A percentile compares a stretch with the other conserved stretches of the same genome.
These are phyloP conservation scores for Periconia digitata DNA, from an alignment of 2,329 filamentous ascomycete species.

Conservation along the genomic window DNA sequence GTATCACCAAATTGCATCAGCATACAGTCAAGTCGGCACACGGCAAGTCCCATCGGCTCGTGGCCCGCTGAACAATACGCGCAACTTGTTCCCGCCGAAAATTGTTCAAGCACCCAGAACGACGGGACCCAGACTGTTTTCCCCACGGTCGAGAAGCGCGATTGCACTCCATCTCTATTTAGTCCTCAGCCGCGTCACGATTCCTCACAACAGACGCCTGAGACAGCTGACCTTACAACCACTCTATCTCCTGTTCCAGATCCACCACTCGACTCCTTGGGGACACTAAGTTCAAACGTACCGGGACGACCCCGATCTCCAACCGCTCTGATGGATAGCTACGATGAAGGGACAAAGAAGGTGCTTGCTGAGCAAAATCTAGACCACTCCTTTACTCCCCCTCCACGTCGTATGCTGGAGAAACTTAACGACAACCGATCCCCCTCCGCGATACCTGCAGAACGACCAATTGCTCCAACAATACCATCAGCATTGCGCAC, in stretches of 20 bases:
- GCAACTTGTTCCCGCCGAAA: conserved; percentile 19
- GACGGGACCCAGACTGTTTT: conserved; percentile 15
- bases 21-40: background rate
- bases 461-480: conserved; percentile 19
- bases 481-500: conserved; percentile 30
- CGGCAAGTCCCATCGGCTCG: background rate
- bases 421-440: conserved; percentile 36
- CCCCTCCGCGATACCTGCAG: conserved; percentile 37
- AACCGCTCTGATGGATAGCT: conserved; percentile 2
- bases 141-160: conserved; percentile 17
- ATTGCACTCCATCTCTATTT: background rate
- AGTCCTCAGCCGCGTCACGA: conserved; percentile 30
- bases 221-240: conserved; percentile 1
- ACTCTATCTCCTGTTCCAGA: conserved; percentile 23
- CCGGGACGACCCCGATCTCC: conserved; percentile 24
- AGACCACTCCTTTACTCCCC: conserved; percentile 16
- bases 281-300: conserved; percentile 17
- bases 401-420: background rate
- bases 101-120: conserved; percentile 21
- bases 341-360: conserved; percentile 7
- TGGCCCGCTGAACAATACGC: conserved; percentile 24
- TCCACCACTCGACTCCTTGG: conserved; percentile 26
- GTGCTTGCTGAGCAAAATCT: conserved; percentile 8
- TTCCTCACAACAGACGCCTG: conserved; percentile 34
- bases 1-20: no score